phyloP scores from a whole-genome alignment of 2,329 filamentous ascomycete genomes.

The Aspergillus eucalypticola region DNA sequence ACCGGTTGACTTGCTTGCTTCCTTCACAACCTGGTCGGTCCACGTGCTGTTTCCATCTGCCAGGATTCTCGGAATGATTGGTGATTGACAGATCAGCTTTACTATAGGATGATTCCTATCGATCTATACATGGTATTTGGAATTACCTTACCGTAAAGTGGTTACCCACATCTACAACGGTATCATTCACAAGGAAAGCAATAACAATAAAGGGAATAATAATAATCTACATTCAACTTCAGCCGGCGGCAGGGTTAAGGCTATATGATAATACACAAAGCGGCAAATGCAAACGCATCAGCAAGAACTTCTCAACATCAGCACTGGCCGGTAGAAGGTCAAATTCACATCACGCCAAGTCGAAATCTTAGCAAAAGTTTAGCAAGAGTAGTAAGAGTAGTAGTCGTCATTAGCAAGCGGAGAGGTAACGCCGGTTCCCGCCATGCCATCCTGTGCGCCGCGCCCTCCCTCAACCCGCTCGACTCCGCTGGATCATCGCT shows the following conservation, averaged over 20 bases:
- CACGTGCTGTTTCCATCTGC: too few relatives aligned
- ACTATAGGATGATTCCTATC: too few relatives aligned
- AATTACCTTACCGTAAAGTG: too few relatives aligned
- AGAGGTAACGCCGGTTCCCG: conserved; percentile 31
- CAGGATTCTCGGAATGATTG: too few relatives aligned
- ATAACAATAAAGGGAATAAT: neutral
- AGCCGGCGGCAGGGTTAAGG: neutral
- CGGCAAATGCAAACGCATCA: neutral
- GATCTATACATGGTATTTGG: too few relatives aligned
- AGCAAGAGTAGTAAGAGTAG: conserved; percentile 8
- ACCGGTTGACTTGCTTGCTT: too few relatives aligned
- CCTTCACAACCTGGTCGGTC: too few relatives aligned
- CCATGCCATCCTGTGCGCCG: conserved; percentile 29
- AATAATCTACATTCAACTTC: conserved; percentile 10
- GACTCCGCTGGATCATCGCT: conserved; percentile 51
- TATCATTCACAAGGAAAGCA: too few relatives aligned
- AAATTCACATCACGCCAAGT: neutral
- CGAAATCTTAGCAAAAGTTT: neutral
- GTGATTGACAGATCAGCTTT: too few relatives aligned
- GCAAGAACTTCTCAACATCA: conserved; percentile 2
- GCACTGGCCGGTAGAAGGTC: conserved; percentile 1
- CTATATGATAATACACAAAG: conserved; percentile 7
- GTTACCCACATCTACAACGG: too few relatives aligned
- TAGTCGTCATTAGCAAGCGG: conserved; percentile 8
- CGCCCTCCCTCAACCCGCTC: conserved; percentile 25